These are phyloP conservation scores for Parmelia sp. DNA, from an alignment of 495 filamentous ascomycete species.

Conservation along the genomic window DNA sequence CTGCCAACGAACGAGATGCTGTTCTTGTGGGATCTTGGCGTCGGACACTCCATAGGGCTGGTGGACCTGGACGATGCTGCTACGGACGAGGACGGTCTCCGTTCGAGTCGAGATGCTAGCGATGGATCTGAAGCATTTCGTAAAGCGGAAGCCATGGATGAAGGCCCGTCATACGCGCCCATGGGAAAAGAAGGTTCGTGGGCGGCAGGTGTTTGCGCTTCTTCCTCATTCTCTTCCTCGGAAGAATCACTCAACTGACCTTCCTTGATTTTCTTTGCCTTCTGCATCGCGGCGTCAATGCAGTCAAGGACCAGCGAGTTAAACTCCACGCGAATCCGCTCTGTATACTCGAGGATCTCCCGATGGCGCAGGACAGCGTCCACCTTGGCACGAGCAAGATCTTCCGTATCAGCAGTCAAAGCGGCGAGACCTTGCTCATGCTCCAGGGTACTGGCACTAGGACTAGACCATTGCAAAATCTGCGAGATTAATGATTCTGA, in stretches of 20 bases:
- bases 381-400: slow-evolving; percentile 74
- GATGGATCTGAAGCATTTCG: slow-evolving; percentile 34
- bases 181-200: slow-evolving; percentile 31
- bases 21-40: slow-evolving; percentile 79
- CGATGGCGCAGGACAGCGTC: slow-evolving; percentile 88
- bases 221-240: slow-evolving; percentile 41
- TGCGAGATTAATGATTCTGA: slow-evolving; percentile 90
- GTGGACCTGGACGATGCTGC: slow-evolving; percentile 70
- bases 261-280: slow-evolving; percentile 80
- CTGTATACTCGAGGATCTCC: slow-evolving; percentile 89
- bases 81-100: slow-evolving; percentile 50
- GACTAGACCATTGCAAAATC: slow-evolving; percentile 92
- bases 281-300: slow-evolving; percentile 83
- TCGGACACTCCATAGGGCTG: slow-evolving; percentile 86
- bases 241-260: slow-evolving; percentile 76
- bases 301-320: slow-evolving; percentile 87
- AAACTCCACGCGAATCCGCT: slow-evolving; percentile 90
- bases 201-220: slow-evolving; percentile 29
- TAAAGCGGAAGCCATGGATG: slow-evolving; percentile 38
- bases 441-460: slow-evolving; percentile 75
- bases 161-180: slow-evolving; percentile 36
- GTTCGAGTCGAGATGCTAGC: slow-evolving; percentile 32
- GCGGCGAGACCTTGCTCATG: slow-evolving; percentile 88
- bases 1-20: slow-evolving; percentile 56
- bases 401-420: slow-evolving; percentile 81